These are phyloP conservation scores for Borovskyia barvae DNA, from an alignment of 208 protist species.

Conservation along the genomic window DNA sequence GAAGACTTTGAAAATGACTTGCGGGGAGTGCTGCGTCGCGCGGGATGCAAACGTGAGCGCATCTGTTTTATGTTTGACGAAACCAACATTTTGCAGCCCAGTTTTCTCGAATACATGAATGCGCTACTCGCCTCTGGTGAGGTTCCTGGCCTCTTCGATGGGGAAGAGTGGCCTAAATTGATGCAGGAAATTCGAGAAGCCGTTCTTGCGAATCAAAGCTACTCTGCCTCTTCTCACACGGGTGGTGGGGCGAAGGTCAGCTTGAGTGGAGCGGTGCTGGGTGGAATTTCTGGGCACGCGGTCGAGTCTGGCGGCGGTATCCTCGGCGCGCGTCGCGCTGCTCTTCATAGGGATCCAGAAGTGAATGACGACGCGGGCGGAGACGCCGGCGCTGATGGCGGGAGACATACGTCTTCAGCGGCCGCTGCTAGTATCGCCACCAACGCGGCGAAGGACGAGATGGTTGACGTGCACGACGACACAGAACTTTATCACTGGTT, in stretches of 20 bases:
- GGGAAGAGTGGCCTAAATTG: constrained; percentile 95
- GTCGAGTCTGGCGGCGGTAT: not conserved
- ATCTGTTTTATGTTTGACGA: constrained; percentile 99
- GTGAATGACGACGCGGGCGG: not conserved
- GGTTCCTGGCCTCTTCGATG: constrained; percentile 99
- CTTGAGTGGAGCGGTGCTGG: not conserved
- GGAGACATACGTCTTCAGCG: not conserved
- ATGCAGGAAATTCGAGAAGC: constrained; percentile 89
- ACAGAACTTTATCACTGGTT: constrained; percentile 97
- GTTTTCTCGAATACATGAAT: constrained; percentile 99
- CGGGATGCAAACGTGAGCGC: constrained; percentile 96
- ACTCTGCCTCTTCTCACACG: constrained; percentile 18
- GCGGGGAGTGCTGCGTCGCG: constrained; percentile 92
- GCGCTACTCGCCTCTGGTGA: constrained; percentile 98
- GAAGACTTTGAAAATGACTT: constrained; percentile 99
- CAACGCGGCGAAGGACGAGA: constrained; percentile 22
- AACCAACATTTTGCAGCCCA: constrained; percentile 97
- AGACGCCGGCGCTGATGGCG: not conserved
- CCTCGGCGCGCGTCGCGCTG: not conserved
- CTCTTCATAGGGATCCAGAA: not conserved
- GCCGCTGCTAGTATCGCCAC: not conserved
- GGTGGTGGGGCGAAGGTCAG: not conserved
- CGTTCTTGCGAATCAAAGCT: constrained; percentile 30
- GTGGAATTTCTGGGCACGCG: not conserved
- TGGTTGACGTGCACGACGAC: constrained; percentile 83